Base-by-base conservation (phyloP, 148 eudicot genomes). In the Selenicereus undatus region DNA sequence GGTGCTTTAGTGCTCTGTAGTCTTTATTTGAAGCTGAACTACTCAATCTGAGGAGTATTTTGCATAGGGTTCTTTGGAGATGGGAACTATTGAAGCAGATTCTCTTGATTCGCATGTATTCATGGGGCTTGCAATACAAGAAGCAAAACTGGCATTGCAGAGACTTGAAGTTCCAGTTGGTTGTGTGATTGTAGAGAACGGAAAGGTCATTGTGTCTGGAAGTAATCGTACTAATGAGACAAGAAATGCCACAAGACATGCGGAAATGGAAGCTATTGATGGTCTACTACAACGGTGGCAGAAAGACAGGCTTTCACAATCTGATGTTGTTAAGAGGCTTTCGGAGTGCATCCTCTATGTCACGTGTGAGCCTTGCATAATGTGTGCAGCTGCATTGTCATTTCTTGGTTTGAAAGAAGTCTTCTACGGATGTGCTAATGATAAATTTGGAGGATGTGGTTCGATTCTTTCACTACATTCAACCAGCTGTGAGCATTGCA, bases 401-500 rank as follows among this genome's bases (percentile, higher is more conserved):
- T 88, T 86, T 84, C 81, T 95, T 73, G 99, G 99, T 82, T 83
- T 95, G 36, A 91, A 92, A 81, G 97, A 95, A 83, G 97, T 93
- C 7, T 92, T 85, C 75, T 93, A 92, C 79, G 99, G 99, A 42
- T 95, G 97, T 82, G 85, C 88, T 17, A 95, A 95, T 85, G 99
- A 95, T 77, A 95, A 93, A 77, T 95, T 95, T 82, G 99, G 99
- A 60, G 99, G 97, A 21, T 92, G 97, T 88, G 99, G 99, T 79
- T 93, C 99, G 35, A 82, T 95, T 85, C 87, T 95, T 82, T 90
- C 98, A 14, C 71, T 93, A 83, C 97, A 95, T 80, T 50, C 88
- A 64, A 80, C 83, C 73, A 78, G 78, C 83, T 80, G 85, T 43
- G 83, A 73, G 62, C 82, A 64, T 1, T 76, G 54, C 24, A 43